These are phyloP conservation scores for Wickerhamomyces subpelliculosus DNA, from an alignment of 805 yeast genomes.

Conservation along the genomic window DNA sequence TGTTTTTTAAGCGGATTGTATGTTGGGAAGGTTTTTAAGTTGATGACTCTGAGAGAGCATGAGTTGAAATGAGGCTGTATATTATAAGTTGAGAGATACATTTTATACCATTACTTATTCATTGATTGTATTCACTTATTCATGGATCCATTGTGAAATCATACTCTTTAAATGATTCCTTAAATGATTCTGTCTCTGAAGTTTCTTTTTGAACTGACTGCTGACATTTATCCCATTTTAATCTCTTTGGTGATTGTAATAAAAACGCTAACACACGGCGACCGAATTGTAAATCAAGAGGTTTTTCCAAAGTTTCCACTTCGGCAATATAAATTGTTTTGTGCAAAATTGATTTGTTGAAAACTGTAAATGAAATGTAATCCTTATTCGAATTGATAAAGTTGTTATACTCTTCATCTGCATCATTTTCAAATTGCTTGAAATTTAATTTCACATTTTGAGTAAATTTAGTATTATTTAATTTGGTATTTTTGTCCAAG, in stretches of 20 bases:
- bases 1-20: too few species aligned
- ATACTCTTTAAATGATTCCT: conserved; percentile 41
- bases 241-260: conserved; percentile 51
- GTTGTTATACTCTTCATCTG: conserved; percentile 21
- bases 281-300: conserved; percentile 77
- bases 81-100: too few species aligned
- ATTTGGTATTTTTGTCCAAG: conserved; percentile 35
- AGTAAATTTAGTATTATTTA: conserved; percentile 42
- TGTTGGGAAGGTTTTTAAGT: too few species aligned
- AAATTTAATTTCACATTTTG: conserved; percentile 40
- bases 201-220: conserved; percentile 60
- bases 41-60: too few species aligned
- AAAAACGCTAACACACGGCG: conserved; percentile 68
- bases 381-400: conserved; percentile 21
- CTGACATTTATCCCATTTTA: conserved; percentile 72
- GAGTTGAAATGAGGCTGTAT: too few species aligned
- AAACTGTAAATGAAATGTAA: conserved; percentile 26
- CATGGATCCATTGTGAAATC: conserved; percentile 38
- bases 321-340: conserved; percentile 26
- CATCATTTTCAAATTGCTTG: conserved; percentile 20
- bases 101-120: too few species aligned
- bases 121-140: neutral
- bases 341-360: conserved; percentile 23
- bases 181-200: conserved; percentile 56
- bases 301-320: conserved; percentile 24